Evolutionary conservation across 345 rosid genomes (phyloP), one percentile per base, ranked within the genome.

Genomic region (Arabidopsis suecica): DNA sequence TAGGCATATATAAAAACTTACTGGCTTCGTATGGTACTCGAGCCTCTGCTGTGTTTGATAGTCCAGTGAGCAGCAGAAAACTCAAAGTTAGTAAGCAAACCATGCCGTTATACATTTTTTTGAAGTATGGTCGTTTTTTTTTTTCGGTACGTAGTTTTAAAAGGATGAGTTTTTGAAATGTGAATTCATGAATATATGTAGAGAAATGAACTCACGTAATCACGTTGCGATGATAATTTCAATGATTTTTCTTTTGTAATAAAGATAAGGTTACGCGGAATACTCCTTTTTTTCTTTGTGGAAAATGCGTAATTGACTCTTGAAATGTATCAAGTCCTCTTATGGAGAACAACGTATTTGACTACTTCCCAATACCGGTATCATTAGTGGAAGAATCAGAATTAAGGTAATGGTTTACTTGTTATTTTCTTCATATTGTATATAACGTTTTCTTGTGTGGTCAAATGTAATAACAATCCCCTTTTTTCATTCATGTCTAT

Each of bases 361-460:
- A 45, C 50, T 84, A 76, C 81, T 91, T 91, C 81, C 98, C 98
- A 57, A 91, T 16, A 16, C 98, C 0, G 97, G 96, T 30, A 90
- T 90, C 72, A 90, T 90, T 57, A 94, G 97, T 73, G 97, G 98
- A 78, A 90, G 97, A 86, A 88, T 93, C 73, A 93, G 96, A 42
- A 92, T 86, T 73, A 94, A 90, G 92, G 96, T 94, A 51, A 40
- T 28, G 66, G 28, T 53, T 38, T 30, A 11, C 30, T 66, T 5
- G 30, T 18, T 45, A 18, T 62, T 12, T 74, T 71, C 69, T 32
- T 68, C 25, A 14, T 68, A 13, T 22, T 16, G 6, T 16, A 16
- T 16, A 16, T 16, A 42, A 32, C 25, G 12, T 62, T 33, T 61
- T 16, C 20, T 44, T 48, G 36, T 42, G 4, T 28, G 41, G 14